Evolutionary conservation across 2,329 filamentous ascomycete genomes (phyloP), one percentile per base, ranked within the genome.

Genomic region (Talaromyces atroroseus): DNA sequence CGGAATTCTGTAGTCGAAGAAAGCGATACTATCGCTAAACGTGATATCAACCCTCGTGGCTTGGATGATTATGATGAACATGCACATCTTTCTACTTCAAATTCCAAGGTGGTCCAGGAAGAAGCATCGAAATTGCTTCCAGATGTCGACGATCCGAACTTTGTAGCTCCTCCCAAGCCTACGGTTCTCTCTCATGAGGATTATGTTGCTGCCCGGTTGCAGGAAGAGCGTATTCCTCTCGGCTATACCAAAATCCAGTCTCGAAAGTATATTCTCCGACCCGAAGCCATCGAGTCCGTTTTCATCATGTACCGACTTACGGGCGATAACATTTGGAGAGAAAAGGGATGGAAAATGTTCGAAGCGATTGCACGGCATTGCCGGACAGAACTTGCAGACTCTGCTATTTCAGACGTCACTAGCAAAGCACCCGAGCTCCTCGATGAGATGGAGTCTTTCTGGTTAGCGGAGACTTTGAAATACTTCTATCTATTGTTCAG

Each of bases 261-360:
- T 11, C 65, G 70, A 2, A 66, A 73, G 55, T 78, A 76, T 60
- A 67, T 73, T 32, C 62, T 78, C 67, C 66, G 75, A 7, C 88
- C 88, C 20, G 89, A 92, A 72, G 88, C 88, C 2, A 90, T 92
- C 54, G 89, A 92, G 74, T 88, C 84, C 14, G 82, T 94, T 4
- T 92, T 90, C 70, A 82, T 90, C 66, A 82, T 92, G 77, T 90
- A 87, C 68, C 82, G 88, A 57, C 77, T 89, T 58, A 90, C 87
- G 0, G 88, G 87, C 24, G 82, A 89, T 60, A 62, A 76, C 1
- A 74, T 77, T 49, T 87, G 84, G 79, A 82, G 82, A 65, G 80
- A 87, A 57, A 84, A 84, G 66, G 88, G 86, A 1, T 90, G 88
- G 88, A 75, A 76, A 55, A 90, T 91, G 87, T 90, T 90, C 66